Evolutionary conservation across 306 rosid genomes (phyloP).

Genomic region (Prunus padus): DNA sequence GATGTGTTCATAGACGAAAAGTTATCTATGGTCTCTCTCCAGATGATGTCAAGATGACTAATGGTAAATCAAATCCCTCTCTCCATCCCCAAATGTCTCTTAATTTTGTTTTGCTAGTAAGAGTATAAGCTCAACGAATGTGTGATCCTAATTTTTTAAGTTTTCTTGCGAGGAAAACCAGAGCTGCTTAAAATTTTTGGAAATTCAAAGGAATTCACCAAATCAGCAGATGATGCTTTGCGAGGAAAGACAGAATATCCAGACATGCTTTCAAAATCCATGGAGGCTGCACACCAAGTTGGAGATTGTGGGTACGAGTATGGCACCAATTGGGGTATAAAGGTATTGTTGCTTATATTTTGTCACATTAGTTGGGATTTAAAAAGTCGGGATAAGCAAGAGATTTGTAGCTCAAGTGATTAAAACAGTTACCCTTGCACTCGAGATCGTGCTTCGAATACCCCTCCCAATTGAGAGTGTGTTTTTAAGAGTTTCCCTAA

Average conservation of each 20-base stretch:
- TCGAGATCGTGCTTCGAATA: too few relatives aligned
- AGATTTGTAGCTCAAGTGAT: too few relatives aligned
- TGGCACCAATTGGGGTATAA: slow-evolving; percentile 58
- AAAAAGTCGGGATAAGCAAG: background rate
- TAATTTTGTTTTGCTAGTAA: too few relatives aligned
- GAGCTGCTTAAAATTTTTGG: slow-evolving; percentile 39
- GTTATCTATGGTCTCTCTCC: slow-evolving; percentile 63
- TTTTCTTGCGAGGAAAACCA: slow-evolving; percentile 21
- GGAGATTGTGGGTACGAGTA: slow-evolving; percentile 47
- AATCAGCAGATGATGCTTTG: slow-evolving; percentile 38
- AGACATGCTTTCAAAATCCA: background rate
- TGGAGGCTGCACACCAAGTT: slow-evolving; percentile 48
- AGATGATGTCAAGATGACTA: background rate
- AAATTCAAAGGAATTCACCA: slow-evolving; percentile 35
- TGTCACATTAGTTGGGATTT: background rate
- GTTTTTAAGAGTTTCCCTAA: too few relatives aligned
- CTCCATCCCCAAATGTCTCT: background rate
- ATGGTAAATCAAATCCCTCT: background rate
- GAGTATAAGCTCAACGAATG: background rate
- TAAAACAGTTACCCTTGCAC: fast-evolving
- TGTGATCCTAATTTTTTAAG: background rate
- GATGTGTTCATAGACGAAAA: slow-evolving; percentile 59
- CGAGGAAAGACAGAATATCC: slow-evolving; percentile 24
- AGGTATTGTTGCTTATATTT: slow-evolving; percentile 31
- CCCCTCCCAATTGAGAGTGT: too few relatives aligned